Evolutionary conservation across 1,139 yeast species (phyloP), one percentile per base, ranked within the genome.

Genomic region (Geotrichum klebahnii): DNA sequence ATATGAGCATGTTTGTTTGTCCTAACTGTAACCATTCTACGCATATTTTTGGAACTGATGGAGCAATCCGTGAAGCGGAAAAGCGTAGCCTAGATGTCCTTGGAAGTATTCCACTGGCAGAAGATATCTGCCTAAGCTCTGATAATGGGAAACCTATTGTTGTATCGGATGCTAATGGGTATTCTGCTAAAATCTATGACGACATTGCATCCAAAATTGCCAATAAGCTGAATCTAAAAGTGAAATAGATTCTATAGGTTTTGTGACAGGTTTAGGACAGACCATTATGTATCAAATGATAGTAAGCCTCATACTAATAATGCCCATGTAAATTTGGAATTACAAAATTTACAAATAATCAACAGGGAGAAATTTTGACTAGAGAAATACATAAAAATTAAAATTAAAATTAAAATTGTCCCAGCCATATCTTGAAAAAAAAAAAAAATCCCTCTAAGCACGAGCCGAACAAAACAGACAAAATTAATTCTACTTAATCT

Each of bases 1-100:
- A 87, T 61, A 87, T 87, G 96, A 82, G 94, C 58, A 76, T 77
- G 57, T 86, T 74, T 61, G 63, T 79, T 1, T 87, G 96, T 62
- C 89, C 95, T 1, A 79, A 82, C 55, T 85, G 95, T 61, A 65
- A 73, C 47, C 90, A 84, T 58, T 82, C 81, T 57, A 74, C 85
- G 3, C 94, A 84, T 59, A 76, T 87, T 1, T 87, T 87, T 68
- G 95, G 92, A 0, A 65, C 72, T 10, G 82, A 79, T 31, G 90
- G 89, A 1, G 87, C 83, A 0, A 59, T 67, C 3, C 69, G 71
- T 48, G 84, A 81, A 57, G 89, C 92, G 0, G 63, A 71, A 40
- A 72, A 70, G 40, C 70, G 75, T 44, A 72, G 74, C 0, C 62
- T 84, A 22, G 75, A 73, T 1, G 68, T 82, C 0, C 64, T 87